These are phyloP conservation scores for Sutorius eximius DNA, from an alignment of 1,284 basidiomycete species.

Conservation along the genomic window DNA sequence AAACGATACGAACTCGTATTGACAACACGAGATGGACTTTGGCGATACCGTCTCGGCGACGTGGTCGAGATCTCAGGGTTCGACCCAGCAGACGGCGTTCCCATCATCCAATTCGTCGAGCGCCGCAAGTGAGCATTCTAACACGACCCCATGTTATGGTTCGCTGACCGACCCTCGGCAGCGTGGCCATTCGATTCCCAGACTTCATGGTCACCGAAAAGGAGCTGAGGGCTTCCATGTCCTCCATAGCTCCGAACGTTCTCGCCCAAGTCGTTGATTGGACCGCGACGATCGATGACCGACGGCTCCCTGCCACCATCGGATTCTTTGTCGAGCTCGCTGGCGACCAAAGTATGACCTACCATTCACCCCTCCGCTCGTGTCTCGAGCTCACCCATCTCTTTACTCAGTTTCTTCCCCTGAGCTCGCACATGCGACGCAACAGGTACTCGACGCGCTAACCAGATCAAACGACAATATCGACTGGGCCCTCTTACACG, in stretches of 20 bases:
- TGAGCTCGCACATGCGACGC: background rate
- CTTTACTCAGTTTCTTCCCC: background rate
- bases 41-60: constrained; percentile 27
- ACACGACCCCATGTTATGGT: background rate
- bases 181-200: constrained; percentile 13
- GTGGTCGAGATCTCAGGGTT: constrained; percentile 26
- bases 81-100: constrained; percentile 18
- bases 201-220: constrained; percentile 15
- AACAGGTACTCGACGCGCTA: constrained; percentile 8
- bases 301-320: constrained; percentile 11
- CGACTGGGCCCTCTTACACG: background rate
- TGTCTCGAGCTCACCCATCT: background rate
- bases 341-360: constrained; percentile 2
- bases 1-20: constrained; percentile 22
- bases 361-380: no score
- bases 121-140: constrained; percentile 12
- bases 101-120: constrained; percentile 20
- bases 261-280: constrained; percentile 16
- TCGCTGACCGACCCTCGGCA: background rate
- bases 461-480: constrained; percentile 4
- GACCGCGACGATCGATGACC: constrained; percentile 20
- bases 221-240: constrained; percentile 12
- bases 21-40: constrained; percentile 24
- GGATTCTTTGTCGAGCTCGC: constrained; percentile 24
- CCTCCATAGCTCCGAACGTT: background rate